Evolutionary conservation across 2,329 filamentous ascomycete genomes (phyloP).

Genomic region (Colletotrichum sojae): DNA sequence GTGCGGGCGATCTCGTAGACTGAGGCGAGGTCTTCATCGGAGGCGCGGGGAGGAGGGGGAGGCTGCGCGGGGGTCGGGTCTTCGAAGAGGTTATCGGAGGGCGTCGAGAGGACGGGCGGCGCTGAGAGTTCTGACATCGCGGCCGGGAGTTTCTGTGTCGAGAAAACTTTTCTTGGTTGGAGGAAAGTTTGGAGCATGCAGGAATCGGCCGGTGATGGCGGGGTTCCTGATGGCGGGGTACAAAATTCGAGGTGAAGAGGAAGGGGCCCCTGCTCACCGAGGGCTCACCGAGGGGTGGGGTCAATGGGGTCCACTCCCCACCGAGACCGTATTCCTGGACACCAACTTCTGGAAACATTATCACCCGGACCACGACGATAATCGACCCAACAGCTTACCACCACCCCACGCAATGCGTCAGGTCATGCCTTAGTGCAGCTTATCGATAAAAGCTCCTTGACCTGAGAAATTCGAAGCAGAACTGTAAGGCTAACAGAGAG

Average conservation of each 20-base stretch:
- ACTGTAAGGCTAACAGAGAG: too few relatives aligned
- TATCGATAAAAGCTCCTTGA: too few relatives aligned
- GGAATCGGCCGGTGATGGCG: constrained; percentile 3
- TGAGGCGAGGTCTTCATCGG: constrained; percentile 78
- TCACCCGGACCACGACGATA: too few relatives aligned
- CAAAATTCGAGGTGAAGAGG: constrained; percentile 5
- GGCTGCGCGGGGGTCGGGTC: constrained; percentile 57
- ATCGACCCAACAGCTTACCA: too few relatives aligned
- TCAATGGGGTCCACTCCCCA: background rate
- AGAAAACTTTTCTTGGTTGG: too few relatives aligned
- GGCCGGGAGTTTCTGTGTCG: background rate
- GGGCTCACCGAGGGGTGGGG: background rate
- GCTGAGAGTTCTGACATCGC: constrained; percentile 58
- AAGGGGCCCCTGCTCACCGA: background rate
- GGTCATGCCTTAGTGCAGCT: too few relatives aligned
- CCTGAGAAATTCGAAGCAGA: too few relatives aligned
- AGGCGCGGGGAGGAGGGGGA: constrained; percentile 47
- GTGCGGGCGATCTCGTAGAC: constrained; percentile 92
- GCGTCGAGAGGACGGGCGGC: constrained; percentile 74
- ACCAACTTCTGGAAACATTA: too few relatives aligned
- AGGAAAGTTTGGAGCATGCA: background rate
- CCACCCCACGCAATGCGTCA: too few relatives aligned
- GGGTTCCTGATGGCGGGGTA: constrained; percentile 14
- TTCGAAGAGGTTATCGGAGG: constrained; percentile 72
- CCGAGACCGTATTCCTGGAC: too few relatives aligned